Evolutionary conservation across 2,329 filamentous ascomycete genomes (phyloP), one percentile per base, ranked within the genome.

Genomic region (Meredithiella fracta): DNA sequence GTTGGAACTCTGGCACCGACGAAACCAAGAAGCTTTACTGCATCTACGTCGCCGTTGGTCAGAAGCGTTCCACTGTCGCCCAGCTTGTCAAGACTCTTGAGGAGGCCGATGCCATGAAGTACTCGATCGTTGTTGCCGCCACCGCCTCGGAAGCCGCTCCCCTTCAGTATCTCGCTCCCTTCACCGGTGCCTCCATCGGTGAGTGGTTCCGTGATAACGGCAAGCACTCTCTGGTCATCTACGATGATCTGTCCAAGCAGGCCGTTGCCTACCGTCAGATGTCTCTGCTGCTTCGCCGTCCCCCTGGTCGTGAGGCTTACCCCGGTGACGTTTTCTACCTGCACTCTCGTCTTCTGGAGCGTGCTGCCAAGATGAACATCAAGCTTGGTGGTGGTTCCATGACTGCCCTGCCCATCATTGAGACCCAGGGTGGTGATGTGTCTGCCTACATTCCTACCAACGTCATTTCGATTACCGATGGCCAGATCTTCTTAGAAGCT

Each of bases 391-490:
- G 87, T 75, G 92, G 92, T 71, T 97, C 91, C 65, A 81, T 97
- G 74, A 98, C 92, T 73, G 91, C 92, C 64, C 85, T 98, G 61
- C 92, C 92, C 69, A 72, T 97, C 74, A 97, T 98, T 71, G 92
- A 98, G 82, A 98, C 92, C 71, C 92, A 97, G 81, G 92, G 92
- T 82, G 92, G 92, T 87, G 92, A 98, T 76, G 92, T 98, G 69
- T 97, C 92, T 66, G 92, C 92, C 66, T 98, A 97, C 76, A 97
- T 98, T 82, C 92, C 92, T 67, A 98, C 92, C 77, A 98, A 97
- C 80, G 92, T 97, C 77, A 98, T 98, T 82, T 97, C 91, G 72
- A 98, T 98, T 70, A 98, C 92, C 66, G 92, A 97, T 69, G 92
- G 92, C 62, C 92, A 98, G 79, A 97, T 98, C 75, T 98, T 98